These are phyloP conservation scores for Pseudogymnoascus sp. DNA, from an alignment of 2,329 filamentous ascomycete species.

Conservation along the genomic window DNA sequence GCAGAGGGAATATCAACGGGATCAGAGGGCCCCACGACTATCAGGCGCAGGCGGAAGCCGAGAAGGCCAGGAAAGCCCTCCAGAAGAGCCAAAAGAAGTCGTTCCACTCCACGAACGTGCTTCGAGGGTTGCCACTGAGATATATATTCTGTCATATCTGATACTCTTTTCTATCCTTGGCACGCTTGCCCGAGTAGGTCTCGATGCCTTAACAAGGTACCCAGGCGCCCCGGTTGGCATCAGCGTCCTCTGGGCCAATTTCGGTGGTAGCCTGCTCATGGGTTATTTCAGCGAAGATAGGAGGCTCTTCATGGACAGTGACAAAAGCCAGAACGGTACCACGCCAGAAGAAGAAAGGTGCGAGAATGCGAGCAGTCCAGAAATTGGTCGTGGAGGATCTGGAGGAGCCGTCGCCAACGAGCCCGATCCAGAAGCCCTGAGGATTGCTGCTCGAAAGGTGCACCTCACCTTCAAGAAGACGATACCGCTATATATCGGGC, in stretches of 20 bases:
- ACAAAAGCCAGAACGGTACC: slow-evolving; percentile 27
- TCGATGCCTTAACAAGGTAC: slow-evolving; percentile 73
- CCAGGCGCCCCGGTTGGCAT: slow-evolving; percentile 67
- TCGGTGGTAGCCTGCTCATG: slow-evolving; percentile 71
- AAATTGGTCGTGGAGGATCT: slow-evolving; percentile 9
- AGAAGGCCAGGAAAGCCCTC: not conserved
- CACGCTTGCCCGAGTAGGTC: slow-evolving; percentile 71
- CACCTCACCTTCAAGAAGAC: slow-evolving; percentile 67
- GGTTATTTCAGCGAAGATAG: slow-evolving; percentile 77
- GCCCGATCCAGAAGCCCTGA: slow-evolving; percentile 11
- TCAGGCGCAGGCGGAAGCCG: not conserved
- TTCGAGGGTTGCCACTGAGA: slow-evolving; percentile 44
- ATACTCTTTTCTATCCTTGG: slow-evolving; percentile 79
- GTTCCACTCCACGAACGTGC: not conserved
- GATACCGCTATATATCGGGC: slow-evolving; percentile 77
- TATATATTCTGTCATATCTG: slow-evolving; percentile 73
- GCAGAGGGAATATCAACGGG: slow-evolving; percentile 5
- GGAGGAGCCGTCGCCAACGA: slow-evolving; percentile 10
- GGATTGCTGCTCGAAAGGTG: slow-evolving; percentile 41
- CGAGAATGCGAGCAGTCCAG: slow-evolving; percentile 18
- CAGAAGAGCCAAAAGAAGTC: not conserved
- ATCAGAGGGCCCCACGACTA: not conserved
- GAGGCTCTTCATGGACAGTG: slow-evolving; percentile 53
- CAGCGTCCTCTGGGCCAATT: slow-evolving; percentile 78
- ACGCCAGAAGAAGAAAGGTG: slow-evolving; percentile 27